Conservation (phyloP, 176 grass and related monocot genomes). For the Rhynchospora pubera region DNA sequence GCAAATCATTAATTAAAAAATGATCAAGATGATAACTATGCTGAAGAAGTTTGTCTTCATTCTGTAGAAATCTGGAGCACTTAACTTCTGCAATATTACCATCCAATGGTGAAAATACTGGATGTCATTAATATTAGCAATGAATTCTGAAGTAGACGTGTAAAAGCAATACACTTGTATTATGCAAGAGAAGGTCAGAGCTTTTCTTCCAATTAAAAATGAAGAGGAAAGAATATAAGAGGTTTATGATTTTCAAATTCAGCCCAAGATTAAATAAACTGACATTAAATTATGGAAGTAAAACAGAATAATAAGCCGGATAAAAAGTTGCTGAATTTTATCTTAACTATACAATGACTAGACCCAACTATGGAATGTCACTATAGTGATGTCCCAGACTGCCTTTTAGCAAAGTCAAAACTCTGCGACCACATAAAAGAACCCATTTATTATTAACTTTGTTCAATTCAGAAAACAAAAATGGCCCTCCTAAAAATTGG, state of each 20-base stretch:
- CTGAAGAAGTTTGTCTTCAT: neutral
- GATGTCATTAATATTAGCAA: neutral
- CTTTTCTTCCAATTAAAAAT: neutral
- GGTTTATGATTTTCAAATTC: neutral
- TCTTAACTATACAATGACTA: neutral
- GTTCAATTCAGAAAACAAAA: conserved; percentile 15
- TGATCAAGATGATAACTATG: neutral
- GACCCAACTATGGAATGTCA: neutral
- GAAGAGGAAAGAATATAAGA: neutral
- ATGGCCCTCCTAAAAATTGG: conserved; percentile 5
- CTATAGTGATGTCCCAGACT: conserved; percentile 6
- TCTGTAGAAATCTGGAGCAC: neutral
- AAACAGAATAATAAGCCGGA: neutral
- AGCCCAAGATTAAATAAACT: neutral
- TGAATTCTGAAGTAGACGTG: neutral
- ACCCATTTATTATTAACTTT: neutral
- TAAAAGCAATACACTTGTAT: neutral
- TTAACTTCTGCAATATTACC: neutral
- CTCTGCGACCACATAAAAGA: conserved; percentile 4
- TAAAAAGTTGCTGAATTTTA: conserved; percentile 2
- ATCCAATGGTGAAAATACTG: neutral
- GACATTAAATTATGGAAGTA: neutral
- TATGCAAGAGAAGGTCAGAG: neutral
- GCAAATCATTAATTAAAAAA: neutral
- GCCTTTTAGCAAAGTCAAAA: conserved; percentile 14